Evolutionary conservation across 495 filamentous ascomycete species (phyloP).

Genomic region (Penicillium taxi): DNA sequence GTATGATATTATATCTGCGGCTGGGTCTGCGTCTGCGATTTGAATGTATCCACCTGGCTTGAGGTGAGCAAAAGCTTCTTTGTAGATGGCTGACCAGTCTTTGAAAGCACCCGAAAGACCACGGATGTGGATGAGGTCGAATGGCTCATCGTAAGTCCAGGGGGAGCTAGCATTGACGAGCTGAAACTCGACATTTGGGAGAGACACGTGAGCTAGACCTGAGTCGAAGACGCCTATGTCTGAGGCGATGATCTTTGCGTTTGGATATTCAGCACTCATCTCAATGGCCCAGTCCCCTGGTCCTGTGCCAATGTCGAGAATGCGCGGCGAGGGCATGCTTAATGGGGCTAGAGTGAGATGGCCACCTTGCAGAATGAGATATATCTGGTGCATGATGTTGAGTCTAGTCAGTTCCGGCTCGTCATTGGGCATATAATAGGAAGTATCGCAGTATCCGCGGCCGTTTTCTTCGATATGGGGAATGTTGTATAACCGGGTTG

Average conservation of each 20-base stretch:
- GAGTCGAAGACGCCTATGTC: slow-evolving; percentile 49
- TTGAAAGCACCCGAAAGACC: slow-evolving; percentile 55
- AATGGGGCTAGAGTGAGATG: slow-evolving; percentile 53
- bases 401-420: slow-evolving; percentile 64
- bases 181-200: slow-evolving; percentile 62
- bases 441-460: slow-evolving; percentile 56
- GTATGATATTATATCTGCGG: slow-evolving; percentile 22
- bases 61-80: slow-evolving; percentile 50
- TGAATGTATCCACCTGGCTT: slow-evolving; percentile 61
- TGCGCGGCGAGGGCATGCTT: slow-evolving; percentile 41
- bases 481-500: slow-evolving; percentile 52
- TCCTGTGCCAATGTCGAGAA: slow-evolving; percentile 63
- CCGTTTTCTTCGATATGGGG: slow-evolving; percentile 54
- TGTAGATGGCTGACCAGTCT: slow-evolving; percentile 55
- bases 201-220: slow-evolving; percentile 41
- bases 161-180: slow-evolving; percentile 56
- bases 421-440: slow-evolving; percentile 73
- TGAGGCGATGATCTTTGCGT: slow-evolving; percentile 58
- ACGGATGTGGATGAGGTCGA: slow-evolving; percentile 61
- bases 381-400: slow-evolving; percentile 59
- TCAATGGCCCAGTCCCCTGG: slow-evolving; percentile 70
- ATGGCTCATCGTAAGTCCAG: slow-evolving; percentile 49
- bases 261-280: slow-evolving; percentile 55
- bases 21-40: slow-evolving; percentile 34
- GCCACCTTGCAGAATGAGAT: slow-evolving; percentile 50